Evolutionary conservation across 2,329 filamentous ascomycete species (phyloP), one percentile per base, ranked within the genome.

Genomic region (Sclerotinia spermophila): DNA sequence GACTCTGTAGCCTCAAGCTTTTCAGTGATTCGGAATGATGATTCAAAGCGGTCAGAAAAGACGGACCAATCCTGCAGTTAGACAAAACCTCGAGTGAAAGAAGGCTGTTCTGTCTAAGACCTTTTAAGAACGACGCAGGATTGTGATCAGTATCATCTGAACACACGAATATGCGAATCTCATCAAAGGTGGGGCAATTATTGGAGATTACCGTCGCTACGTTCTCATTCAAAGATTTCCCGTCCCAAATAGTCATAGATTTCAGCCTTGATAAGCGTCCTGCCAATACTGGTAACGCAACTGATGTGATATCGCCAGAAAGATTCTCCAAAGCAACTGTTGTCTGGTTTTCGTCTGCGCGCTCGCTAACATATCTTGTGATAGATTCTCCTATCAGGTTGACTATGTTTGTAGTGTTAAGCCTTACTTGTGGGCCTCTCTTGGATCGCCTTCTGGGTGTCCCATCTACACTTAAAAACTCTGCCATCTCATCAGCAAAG

Each of bases 121-220:
- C 82, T 35, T 80, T 80, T 61, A 92, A 82, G 75, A 92, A 90
- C 3, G 81, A 80, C 0, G 88, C 85, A 65, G 91, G 81, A 55
- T 86, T 82, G 40, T 83, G 79, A 72, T 92, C 90, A 24, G 74
- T 74, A 30, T 74, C 67, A 35, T 67, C 70, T 8, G 67, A 61
- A 70, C 80, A 83, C 44, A 75, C 82, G 72, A 85, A 89, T 69
- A 90, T 87, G 38, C 83, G 86, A 33, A 93, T 79, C 53, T 86
- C 84, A 58, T 83, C 83, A 74, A 93, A 90, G 13, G 84, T 81
- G 2, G 87, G 87, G 74, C 90, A 93, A 74, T 86, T 82, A 35
- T 83, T 78, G 35, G 83, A 82, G 62, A 93, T 85, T 4, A 86
- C 83, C 19, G 81, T 80, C 44, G 86, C 85, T 2, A 85, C 83